Percentiles rank a stretch among this genome's conserved stretches.
phyloP scores from a whole-genome alignment of 768 basidiomycete genomes.

The Amanita pallidorosea region DNA sequence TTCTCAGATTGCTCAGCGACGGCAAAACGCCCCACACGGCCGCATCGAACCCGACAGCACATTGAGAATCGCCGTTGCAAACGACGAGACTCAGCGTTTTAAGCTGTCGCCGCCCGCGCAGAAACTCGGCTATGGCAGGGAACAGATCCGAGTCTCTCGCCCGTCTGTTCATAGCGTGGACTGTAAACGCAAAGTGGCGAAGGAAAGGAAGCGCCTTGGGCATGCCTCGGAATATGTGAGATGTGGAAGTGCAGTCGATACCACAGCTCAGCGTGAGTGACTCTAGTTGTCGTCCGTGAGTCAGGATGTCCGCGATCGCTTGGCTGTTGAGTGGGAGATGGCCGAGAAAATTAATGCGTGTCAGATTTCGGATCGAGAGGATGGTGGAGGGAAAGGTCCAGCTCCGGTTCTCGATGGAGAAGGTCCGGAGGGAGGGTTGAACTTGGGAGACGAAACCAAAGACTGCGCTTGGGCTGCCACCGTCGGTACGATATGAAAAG shows the following conservation, averaged over 20 bases:
- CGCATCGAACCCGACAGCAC: slow-evolving; percentile 55
- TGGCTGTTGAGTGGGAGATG: slow-evolving; percentile 38
- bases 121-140: slow-evolving; percentile 57
- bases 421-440: slow-evolving; percentile 37
- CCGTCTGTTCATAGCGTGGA: slow-evolving; percentile 30
- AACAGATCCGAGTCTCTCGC: slow-evolving; percentile 51
- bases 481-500: slow-evolving; percentile 41
- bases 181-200: slow-evolving; percentile 49
- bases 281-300: slow-evolving; percentile 54
- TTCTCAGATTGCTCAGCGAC: slow-evolving; percentile 37
- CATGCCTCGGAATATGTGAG: slow-evolving; percentile 36
- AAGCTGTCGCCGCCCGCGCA: slow-evolving; percentile 43
- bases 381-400: slow-evolving; percentile 48
- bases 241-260: slow-evolving; percentile 40
- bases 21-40: slow-evolving; percentile 65
- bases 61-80: slow-evolving; percentile 31
- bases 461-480: slow-evolving; percentile 26
- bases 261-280: slow-evolving; percentile 43
- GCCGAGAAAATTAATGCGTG: slow-evolving; percentile 51
- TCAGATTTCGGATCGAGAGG: slow-evolving; percentile 53
- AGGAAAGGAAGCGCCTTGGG: slow-evolving; percentile 44
- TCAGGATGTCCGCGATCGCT: slow-evolving; percentile 48
- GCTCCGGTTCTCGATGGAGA: slow-evolving; percentile 41
- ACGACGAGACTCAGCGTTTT: slow-evolving; percentile 42
- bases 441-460: slow-evolving; percentile 43